Evolutionary conservation across 257 asterid species (phyloP).

Genomic region (Salvia miltiorrhiza): DNA sequence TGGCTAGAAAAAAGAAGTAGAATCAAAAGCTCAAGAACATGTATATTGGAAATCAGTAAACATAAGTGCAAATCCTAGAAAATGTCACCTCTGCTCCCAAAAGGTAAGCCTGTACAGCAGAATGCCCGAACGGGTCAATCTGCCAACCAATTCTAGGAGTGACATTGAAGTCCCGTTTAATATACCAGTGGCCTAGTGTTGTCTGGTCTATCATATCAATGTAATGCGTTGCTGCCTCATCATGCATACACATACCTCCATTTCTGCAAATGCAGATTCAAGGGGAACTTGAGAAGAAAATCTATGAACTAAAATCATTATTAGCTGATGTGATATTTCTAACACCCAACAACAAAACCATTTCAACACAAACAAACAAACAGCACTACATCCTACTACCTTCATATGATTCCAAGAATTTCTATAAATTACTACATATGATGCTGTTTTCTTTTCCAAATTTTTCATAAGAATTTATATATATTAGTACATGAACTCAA

Average conservation of each 20-base stretch:
- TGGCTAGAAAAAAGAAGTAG: too few relatives aligned
- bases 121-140: slow-evolving; percentile 96
- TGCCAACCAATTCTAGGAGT: slow-evolving; percentile 99
- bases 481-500: slow-evolving; percentile 70
- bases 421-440: slow-evolving; percentile 23
- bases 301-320: slow-evolving; percentile 1
- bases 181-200: slow-evolving; percentile 77
- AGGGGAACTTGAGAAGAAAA: background rate
- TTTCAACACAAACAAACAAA: background rate
- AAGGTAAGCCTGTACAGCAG: slow-evolving; percentile 98
- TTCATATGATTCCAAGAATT: background rate
- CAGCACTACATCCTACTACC: background rate
- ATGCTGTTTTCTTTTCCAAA: too few relatives aligned
- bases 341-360: background rate
- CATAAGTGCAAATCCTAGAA: background rate
- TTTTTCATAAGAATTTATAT: background rate
- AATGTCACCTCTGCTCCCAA: slow-evolving; percentile 83
- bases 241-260: slow-evolving; percentile 99
- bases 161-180: slow-evolving; percentile 72
- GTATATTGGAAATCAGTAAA: background rate
- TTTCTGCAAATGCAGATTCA: slow-evolving; percentile 49
- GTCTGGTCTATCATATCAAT: slow-evolving; percentile 99
- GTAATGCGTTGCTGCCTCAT: slow-evolving; percentile 92
- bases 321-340: background rate
- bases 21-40: too few relatives aligned